Evolutionary conservation across 306 rosid genomes (phyloP).

Genomic region (Arachis hypogaea): DNA sequence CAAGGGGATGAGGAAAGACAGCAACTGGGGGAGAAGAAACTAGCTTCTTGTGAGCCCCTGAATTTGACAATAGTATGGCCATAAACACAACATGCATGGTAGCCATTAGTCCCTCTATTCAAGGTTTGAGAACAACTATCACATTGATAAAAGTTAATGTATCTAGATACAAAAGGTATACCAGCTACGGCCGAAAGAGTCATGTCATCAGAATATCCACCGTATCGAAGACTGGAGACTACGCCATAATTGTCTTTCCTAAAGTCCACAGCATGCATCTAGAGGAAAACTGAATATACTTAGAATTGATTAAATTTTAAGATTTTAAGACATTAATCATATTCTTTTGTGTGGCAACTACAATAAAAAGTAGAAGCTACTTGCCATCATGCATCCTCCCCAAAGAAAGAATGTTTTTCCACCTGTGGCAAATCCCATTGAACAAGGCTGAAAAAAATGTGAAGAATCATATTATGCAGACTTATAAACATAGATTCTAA

Average conservation of each 20-base stretch:
- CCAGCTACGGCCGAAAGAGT: slow-evolving; percentile 97
- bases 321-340: too few species aligned
- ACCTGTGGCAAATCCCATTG: slow-evolving; percentile 99
- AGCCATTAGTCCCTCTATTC: too few species aligned
- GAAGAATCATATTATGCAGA: not conserved
- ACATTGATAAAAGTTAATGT: too few species aligned
- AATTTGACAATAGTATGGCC: slow-evolving; percentile 35
- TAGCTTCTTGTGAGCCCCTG: slow-evolving; percentile 92
- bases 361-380: slow-evolving; percentile 43
- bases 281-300: slow-evolving; percentile 44
- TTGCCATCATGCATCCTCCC: slow-evolving; percentile 99
- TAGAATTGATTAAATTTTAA: slow-evolving; percentile 8
- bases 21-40: slow-evolving; percentile 95
- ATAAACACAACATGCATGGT: slow-evolving; percentile 19
- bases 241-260: slow-evolving; percentile 78
- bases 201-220: slow-evolving; percentile 99
- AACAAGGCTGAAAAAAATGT: slow-evolving; percentile 76
- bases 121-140: too few species aligned
- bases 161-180: slow-evolving; percentile 34
- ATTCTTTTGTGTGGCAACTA: slow-evolving; percentile 15
- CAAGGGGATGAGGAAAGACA: slow-evolving; percentile 98
- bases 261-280: slow-evolving; percentile 98
- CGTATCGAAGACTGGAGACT: slow-evolving; percentile 79
- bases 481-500: not conserved
- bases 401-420: slow-evolving; percentile 96